phyloP scores from a whole-genome alignment of 805 yeast species.

The Pichia scutulata region DNA sequence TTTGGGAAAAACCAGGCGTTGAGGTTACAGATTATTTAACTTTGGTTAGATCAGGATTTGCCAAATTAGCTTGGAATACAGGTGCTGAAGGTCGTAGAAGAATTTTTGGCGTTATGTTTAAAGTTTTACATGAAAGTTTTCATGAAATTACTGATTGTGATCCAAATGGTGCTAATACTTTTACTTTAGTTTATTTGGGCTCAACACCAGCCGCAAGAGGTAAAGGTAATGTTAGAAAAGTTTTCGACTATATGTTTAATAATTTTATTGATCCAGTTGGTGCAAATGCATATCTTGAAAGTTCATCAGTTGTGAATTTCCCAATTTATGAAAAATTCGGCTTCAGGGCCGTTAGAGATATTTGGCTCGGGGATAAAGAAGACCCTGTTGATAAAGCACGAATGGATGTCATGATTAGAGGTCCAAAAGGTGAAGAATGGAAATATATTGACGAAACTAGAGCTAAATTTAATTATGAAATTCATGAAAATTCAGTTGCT shows the following conservation, averaged over 20 bases:
- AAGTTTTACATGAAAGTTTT: conserved; percentile 41
- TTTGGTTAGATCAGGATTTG: conserved; percentile 46
- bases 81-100: conserved; percentile 42
- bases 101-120: conserved; percentile 43
- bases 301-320: conserved; percentile 37
- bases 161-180: conserved; percentile 22
- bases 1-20: conserved; percentile 43
- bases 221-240: conserved; percentile 45
- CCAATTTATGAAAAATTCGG: conserved; percentile 50
- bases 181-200: conserved; percentile 30
- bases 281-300: conserved; percentile 42
- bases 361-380: conserved; percentile 32
- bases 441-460: conserved; percentile 20
- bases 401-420: conserved; percentile 34
- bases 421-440: conserved; percentile 28
- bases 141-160: conserved; percentile 38
- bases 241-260: conserved; percentile 42
- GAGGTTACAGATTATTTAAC: conserved; percentile 33
- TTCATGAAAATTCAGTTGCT: conserved; percentile 16
- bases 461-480: conserved; percentile 17
- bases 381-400: conserved; percentile 26
- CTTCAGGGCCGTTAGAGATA: conserved; percentile 41
- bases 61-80: conserved; percentile 40
- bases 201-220: conserved; percentile 41
- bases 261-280: conserved; percentile 36